phyloP scores from a whole-genome alignment of 768 basidiomycete species.

The Boletus sensibilis region DNA sequence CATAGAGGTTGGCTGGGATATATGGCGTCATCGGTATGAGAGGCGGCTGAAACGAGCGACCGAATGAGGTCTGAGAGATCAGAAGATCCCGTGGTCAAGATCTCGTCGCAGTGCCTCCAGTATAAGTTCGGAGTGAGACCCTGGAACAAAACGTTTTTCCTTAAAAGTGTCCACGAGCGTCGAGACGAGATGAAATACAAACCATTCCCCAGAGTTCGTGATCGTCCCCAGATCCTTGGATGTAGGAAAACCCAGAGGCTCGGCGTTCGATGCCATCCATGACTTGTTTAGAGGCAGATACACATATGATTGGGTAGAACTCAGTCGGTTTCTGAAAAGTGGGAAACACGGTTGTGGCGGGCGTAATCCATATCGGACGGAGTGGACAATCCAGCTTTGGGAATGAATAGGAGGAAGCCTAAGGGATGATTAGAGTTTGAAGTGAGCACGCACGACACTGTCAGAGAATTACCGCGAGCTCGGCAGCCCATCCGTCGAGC shows the following conservation, averaged over 20 bases:
- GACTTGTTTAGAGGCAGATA: constrained; percentile 80
- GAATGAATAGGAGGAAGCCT: constrained; percentile 74
- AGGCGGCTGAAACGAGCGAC: constrained; percentile 9
- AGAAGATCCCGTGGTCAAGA: constrained; percentile 49
- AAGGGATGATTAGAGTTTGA: background rate
- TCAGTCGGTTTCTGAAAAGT: constrained; percentile 24
- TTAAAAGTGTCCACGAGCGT: background rate
- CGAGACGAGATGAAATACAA: constrained; percentile 11
- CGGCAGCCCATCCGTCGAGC: constrained; percentile 67
- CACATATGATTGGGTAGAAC: constrained; percentile 75
- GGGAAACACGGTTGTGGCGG: constrained; percentile 56
- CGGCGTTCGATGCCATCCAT: constrained; percentile 60
- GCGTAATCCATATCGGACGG: constrained; percentile 87
- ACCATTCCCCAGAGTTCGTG: constrained; percentile 89
- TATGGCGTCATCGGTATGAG: background rate
- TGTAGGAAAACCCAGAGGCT: constrained; percentile 72
- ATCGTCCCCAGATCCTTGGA: constrained; percentile 95
- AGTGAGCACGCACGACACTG: background rate
- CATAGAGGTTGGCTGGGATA: background rate
- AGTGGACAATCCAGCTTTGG: constrained; percentile 63
- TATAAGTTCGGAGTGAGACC: constrained; percentile 74
- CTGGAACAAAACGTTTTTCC: constrained; percentile 34
- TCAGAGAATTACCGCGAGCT: constrained; percentile 51
- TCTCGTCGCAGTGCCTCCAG: constrained; percentile 54
- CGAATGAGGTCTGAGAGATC: constrained; percentile 43